Evolutionary conservation across 768 basidiomycete genomes (phyloP), one percentile per base, ranked within the genome.

Genomic region (Suillus clintonianus): DNA sequence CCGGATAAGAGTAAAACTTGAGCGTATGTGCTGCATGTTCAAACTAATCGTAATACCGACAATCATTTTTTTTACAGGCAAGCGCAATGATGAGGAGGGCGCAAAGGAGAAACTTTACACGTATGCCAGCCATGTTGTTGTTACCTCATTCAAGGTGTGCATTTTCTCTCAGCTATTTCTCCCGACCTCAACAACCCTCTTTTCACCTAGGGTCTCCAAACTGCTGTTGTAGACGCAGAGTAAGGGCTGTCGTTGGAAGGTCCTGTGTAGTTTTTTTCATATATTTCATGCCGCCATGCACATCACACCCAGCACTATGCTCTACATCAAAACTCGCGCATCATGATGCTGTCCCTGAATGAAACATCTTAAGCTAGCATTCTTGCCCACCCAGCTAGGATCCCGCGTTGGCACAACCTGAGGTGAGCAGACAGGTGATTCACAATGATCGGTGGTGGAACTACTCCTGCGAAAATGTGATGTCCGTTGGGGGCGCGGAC

Each of bases 71-170:
- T 67, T 19, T 17, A 39, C 70, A 95, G 92, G 97, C 72, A 97
- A 96, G 84, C 92, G 97, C 73, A 99, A 99, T 79, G 97, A 99
- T 80, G 96, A 98, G 71, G 97, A 99, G 84, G 91, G 90, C 72
- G 97, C 97, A 64, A 97, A 96, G 83, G 96, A 97, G 85, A 97
- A 96, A 83, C 90, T 97, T 62, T 98, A 82, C 85, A 96, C 93
- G 36, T 94, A 95, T 76, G 95, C 92, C 67, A 86, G 86, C 64
- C 86, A 92, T 74, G 89, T 97, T 62, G 83, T 87, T 53, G 92
- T 94, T 51, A 72, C 78, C 9, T 80, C 89, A 51, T 95, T 94
- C 90, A 96, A 97, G 90, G 95, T 90, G 63, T 64, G 89, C 74
- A 37, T 24, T 37, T 41, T 7, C 56, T 1, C 14, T 34, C 13